Percentiles rank a stretch among this genome's conserved stretches.
These are phyloP conservation scores for Aspergillus ochraceoroseus DNA, from an alignment of 2,329 filamentous ascomycete genomes.

Conservation along the genomic window DNA sequence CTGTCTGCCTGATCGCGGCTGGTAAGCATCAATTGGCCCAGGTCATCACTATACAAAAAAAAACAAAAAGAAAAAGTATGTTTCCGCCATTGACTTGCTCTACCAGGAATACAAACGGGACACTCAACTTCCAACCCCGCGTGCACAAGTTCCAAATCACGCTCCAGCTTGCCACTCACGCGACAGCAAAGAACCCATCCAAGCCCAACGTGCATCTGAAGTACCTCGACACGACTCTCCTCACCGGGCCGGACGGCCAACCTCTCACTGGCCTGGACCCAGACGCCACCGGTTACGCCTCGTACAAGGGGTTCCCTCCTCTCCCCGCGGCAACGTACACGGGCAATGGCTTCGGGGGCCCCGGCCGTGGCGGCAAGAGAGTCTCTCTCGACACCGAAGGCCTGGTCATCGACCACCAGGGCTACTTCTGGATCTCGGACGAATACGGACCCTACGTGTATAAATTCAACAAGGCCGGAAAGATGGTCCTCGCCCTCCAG, in stretches of 20 bases:
- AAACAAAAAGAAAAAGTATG: slow-evolving; percentile 4
- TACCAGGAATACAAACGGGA: slow-evolving; percentile 17
- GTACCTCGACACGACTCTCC: slow-evolving; percentile 61
- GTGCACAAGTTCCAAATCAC: slow-evolving; percentile 63
- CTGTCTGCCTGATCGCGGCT: slow-evolving; percentile 63
- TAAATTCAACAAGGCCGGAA: slow-evolving; percentile 55
- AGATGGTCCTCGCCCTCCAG: slow-evolving; percentile 59
- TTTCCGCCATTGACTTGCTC: too few species aligned
- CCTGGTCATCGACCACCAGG: slow-evolving; percentile 56
- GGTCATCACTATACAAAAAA: background rate
- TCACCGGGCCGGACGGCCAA: slow-evolving; percentile 58
- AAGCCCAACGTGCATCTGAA: slow-evolving; percentile 57
- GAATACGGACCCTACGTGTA: slow-evolving; percentile 69
- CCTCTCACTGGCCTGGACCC: slow-evolving; percentile 62
- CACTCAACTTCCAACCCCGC: slow-evolving; percentile 52
- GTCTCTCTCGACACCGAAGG: slow-evolving; percentile 64
- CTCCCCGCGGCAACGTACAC: slow-evolving; percentile 60
- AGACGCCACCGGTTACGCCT: slow-evolving; percentile 50
- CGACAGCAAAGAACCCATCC: slow-evolving; percentile 52
- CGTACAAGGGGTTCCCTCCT: slow-evolving; percentile 56
- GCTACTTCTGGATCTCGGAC: slow-evolving; percentile 64
- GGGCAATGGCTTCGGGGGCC: slow-evolving; percentile 63
- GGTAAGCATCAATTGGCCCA: slow-evolving; percentile 41
- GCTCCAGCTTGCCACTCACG: slow-evolving; percentile 51
- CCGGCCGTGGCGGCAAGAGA: slow-evolving; percentile 55